Conservation (phyloP, 176 grass and related monocot species). For the Avena sativa region DNA sequence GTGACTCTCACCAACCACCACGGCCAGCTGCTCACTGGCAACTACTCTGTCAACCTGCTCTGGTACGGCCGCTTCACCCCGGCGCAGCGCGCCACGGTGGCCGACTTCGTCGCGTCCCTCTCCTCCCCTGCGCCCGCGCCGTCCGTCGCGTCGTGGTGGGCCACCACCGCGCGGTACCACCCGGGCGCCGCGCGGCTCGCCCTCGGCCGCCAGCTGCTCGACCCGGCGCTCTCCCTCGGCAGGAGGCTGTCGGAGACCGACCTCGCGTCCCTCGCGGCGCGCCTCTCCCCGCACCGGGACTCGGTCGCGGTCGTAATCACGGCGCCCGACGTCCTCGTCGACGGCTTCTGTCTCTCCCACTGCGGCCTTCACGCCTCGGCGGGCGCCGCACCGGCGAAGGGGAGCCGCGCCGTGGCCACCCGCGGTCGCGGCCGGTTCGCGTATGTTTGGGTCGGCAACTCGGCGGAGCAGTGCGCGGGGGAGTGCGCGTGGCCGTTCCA, state of each 20-base stretch:
- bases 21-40: conserved; percentile 70
- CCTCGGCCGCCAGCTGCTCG: conserved; percentile 65
- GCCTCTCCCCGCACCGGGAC: conserved; percentile 60
- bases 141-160: conserved; percentile 71
- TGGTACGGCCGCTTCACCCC: conserved; percentile 77
- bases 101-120: conserved; percentile 72
- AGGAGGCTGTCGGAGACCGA: conserved; percentile 44
- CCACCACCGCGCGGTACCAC: conserved; percentile 66
- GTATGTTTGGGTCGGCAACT: conserved; percentile 68
- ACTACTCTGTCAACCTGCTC: conserved; percentile 69
- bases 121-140: conserved; percentile 41
- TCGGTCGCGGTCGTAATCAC: conserved; percentile 62
- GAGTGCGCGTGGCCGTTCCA: conserved; percentile 81
- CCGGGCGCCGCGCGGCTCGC: conserved; percentile 53
- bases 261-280: conserved; percentile 55
- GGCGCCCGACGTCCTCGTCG: conserved; percentile 55
- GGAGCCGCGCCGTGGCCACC: background rate
- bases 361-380: conserved; percentile 71
- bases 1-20: conserved; percentile 69
- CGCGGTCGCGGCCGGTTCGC: conserved; percentile 53
- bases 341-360: conserved; percentile 74
- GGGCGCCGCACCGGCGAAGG: background rate
- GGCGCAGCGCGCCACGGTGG: conserved; percentile 65
- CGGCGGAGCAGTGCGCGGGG: conserved; percentile 63
- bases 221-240: conserved; percentile 50